Conservation (phyloP, 768 basidiomycete species). For the Suillus cothurnatus region DNA sequence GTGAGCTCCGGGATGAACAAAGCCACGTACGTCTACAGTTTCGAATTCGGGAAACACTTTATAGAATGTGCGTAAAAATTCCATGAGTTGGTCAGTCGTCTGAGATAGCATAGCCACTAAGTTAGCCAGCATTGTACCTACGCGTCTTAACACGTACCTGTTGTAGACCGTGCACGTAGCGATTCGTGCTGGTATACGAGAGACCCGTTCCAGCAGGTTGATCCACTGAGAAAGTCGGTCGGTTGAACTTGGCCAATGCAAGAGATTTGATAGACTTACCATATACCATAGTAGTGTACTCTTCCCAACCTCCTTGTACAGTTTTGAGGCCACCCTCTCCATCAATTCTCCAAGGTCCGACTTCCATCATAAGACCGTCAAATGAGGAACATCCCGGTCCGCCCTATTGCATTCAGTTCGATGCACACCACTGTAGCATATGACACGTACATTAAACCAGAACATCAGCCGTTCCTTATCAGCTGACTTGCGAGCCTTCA, state of each 20-base stretch:
- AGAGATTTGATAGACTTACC: constrained; percentile 49
- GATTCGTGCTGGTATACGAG: constrained; percentile 85
- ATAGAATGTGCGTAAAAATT: constrained; percentile 90
- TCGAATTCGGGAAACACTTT: constrained; percentile 87
- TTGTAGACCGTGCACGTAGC: constrained; percentile 77
- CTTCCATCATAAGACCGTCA: constrained; percentile 97
- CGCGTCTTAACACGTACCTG: constrained; percentile 45
- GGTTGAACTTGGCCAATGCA: neutral
- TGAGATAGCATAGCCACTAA: constrained; percentile 28
- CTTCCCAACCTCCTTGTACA: constrained; percentile 93
- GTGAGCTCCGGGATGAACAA: neutral
- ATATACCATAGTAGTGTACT: constrained; percentile 93
- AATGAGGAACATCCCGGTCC: constrained; percentile 98
- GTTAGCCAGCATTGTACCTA: neutral
- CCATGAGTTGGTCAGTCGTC: constrained; percentile 77
- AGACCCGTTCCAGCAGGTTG: constrained; percentile 97
- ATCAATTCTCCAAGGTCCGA: constrained; percentile 90
- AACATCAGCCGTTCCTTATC: constrained; percentile 90
- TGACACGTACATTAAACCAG: constrained; percentile 87
- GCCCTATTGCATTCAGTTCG: constrained; percentile 51
- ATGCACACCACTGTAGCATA: neutral
- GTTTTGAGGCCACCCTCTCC: constrained; percentile 70
- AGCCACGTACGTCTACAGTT: constrained; percentile 71
- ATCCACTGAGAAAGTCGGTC: constrained; percentile 63
- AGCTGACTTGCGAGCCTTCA: constrained; percentile 85